Evolutionary conservation across 768 basidiomycete species (phyloP), one percentile per base, ranked within the genome.

Genomic region (Leucocoprinus sp.): DNA sequence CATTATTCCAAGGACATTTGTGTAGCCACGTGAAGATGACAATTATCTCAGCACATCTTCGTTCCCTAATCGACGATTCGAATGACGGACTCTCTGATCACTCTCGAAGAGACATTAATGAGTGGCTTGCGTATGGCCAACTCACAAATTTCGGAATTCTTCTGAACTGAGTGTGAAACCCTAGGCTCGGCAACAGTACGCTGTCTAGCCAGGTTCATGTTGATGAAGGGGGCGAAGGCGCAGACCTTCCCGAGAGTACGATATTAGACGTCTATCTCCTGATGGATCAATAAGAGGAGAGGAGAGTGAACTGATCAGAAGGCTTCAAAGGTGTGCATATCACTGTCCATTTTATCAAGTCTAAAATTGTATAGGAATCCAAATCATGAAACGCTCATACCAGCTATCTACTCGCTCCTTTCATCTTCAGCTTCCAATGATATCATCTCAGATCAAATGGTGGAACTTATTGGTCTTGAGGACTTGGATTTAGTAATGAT

Each of bases 391-490:
- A 48, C 49, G 11, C 41, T 68, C 4, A 47, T 67, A 12, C 54
- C 59, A 26, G 54, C 63, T n/a, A 48, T 74, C 27, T 46, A 49
- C 19, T 45, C 55, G 7, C 60, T 75, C 27, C 62, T 88, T 12
- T 69, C 71, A 1, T 78, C 77, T 5, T 52, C 64, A 18, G 68
- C 66, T 29, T 64, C 68, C 4, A 71, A 84, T 52, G 87, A 92
- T 23, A 78, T 75, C 17, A 84, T 96, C 23, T 85, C 89, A 21
- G 76, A 66, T 21, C 84, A 89, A 53, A 60, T 97, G 8, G 76
- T 75, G 6, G 93, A 96, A 49, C 65, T 88, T 8, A 60, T 93
- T 37, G 95, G 93, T 2, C 89, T 82, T 58, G 87, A 95, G 40
- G 75, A 84, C 14, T 78, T 97, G 38, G 88, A 89, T 21, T 65